phyloP scores from a whole-genome alignment of 176 grass and related monocot species.

The Oryza australiensis region DNA sequence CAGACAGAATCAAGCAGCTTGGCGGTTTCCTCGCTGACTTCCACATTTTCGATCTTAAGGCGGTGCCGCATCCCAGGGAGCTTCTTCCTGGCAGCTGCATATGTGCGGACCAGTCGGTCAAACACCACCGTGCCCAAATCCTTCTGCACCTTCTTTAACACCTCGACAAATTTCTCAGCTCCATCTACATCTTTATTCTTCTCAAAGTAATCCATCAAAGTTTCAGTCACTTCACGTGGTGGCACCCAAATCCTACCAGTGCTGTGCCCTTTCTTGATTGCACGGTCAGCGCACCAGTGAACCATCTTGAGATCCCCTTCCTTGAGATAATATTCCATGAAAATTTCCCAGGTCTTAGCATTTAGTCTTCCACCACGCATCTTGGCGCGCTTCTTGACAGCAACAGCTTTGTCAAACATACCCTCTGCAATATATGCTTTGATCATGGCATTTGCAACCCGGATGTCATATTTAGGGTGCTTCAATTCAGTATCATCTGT shows the following conservation, averaged over 20 bases:
- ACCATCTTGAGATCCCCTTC: slow-evolving; percentile 74
- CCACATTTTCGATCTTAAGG: slow-evolving; percentile 73
- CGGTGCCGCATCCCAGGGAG: slow-evolving; percentile 70
- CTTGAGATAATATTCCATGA: slow-evolving; percentile 83
- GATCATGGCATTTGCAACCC: slow-evolving; percentile 91
- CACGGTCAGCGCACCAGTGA: slow-evolving; percentile 72
- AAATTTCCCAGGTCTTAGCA: slow-evolving; percentile 89
- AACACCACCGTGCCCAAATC: slow-evolving; percentile 59
- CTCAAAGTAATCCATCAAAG: slow-evolving; percentile 74
- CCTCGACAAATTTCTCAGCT: slow-evolving; percentile 65
- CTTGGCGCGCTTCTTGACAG: slow-evolving; percentile 73
- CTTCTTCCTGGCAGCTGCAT: slow-evolving; percentile 67
- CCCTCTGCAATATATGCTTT: slow-evolving; percentile 80
- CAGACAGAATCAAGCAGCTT: slow-evolving; percentile 67
- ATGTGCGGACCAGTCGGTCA: slow-evolving; percentile 57
- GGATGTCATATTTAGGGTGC: slow-evolving; percentile 72
- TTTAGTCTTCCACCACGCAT: slow-evolving; percentile 77
- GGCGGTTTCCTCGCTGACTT: slow-evolving; percentile 40
- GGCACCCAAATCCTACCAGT: slow-evolving; percentile 65
- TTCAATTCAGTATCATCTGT: slow-evolving; percentile 17
- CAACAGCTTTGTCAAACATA: slow-evolving; percentile 75
- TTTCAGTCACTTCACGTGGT: slow-evolving; percentile 32
- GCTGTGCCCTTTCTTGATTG: slow-evolving; percentile 90
- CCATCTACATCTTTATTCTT: slow-evolving; percentile 55
- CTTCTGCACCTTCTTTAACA: slow-evolving; percentile 59